Evolutionary conservation across 2,329 filamentous ascomycete species (phyloP).

Genomic region (Exutisphaerella laricina): DNA sequence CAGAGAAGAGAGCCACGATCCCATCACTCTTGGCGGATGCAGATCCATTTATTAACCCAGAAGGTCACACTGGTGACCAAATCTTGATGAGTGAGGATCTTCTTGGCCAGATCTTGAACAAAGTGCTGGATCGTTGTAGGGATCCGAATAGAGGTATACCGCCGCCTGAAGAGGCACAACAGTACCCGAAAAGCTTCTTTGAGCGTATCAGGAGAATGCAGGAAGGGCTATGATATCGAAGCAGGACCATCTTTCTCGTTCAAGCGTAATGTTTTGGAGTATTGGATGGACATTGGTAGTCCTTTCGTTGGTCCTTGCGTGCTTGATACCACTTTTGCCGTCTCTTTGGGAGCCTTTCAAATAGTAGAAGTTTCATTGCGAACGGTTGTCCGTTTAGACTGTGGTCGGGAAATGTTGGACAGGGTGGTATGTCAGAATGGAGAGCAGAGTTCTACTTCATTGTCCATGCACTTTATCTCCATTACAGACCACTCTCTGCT

Average conservation of each 20-base stretch:
- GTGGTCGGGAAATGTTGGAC: not conserved
- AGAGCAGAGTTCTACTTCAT: not conserved
- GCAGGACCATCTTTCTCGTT: not conserved
- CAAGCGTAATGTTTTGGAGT: too few species aligned
- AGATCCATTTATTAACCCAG: slow-evolving; percentile 56
- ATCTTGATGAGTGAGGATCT: slow-evolving; percentile 54
- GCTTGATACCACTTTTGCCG: not conserved
- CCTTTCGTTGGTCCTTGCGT: too few species aligned
- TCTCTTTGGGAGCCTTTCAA: not conserved
- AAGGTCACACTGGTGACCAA: slow-evolving; percentile 40
- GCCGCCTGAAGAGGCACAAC: slow-evolving; percentile 49
- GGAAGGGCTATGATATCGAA: slow-evolving; percentile 24
- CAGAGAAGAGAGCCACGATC: slow-evolving; percentile 52
- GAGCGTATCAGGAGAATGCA: slow-evolving; percentile 43
- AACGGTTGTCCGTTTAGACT: not conserved
- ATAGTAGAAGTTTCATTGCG: not conserved
- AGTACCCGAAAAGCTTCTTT: slow-evolving; percentile 45
- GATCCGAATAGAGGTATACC: slow-evolving; percentile 49
- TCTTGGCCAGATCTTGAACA: slow-evolving; percentile 53
- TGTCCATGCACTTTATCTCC: too few species aligned
- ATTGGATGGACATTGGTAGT: too few species aligned
- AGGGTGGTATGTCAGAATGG: not conserved
- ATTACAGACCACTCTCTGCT: too few species aligned
- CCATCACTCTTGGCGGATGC: slow-evolving; percentile 50
- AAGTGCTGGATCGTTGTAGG: slow-evolving; percentile 55